These are phyloP conservation scores for Alternaria solani DNA, from an alignment of 2,329 filamentous ascomycete species.

Conservation along the genomic window DNA sequence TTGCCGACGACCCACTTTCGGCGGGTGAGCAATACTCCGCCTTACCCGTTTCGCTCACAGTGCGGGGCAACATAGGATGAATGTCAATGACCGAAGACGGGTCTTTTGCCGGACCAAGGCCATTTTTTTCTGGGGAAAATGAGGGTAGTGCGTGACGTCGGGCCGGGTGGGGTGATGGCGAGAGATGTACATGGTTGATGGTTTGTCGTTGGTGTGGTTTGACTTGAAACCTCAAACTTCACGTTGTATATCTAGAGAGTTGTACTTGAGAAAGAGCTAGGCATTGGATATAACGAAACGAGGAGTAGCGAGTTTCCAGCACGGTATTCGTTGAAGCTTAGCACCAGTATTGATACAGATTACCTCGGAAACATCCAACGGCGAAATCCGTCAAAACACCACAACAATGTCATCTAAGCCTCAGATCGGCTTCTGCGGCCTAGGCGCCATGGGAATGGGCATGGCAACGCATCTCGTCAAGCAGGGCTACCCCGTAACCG, in stretches of 20 bases:
- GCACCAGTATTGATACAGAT: not conserved
- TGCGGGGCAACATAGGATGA: conserved; percentile 30
- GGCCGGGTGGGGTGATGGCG: conserved; percentile 4
- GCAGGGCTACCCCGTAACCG: conserved; percentile 71
- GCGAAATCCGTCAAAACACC: not conserved
- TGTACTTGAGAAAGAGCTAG: not conserved
- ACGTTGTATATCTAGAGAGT: not conserved
- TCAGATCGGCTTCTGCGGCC: conserved; percentile 72
- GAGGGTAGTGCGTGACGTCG: conserved; percentile 7
- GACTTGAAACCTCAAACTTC: not conserved
- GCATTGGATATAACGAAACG: not conserved
- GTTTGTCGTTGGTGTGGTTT: not conserved
- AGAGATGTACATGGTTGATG: not conserved
- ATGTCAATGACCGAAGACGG: conserved; percentile 17
- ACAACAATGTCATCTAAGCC: conserved; percentile 52
- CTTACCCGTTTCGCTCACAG: conserved; percentile 22
- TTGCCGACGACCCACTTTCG: conserved; percentile 26
- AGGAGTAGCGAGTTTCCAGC: not conserved
- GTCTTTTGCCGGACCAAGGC: conserved; percentile 28
- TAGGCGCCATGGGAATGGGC: conserved; percentile 83
- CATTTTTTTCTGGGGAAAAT: not conserved
- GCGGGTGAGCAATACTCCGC: conserved; percentile 28
- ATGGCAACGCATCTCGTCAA: conserved; percentile 79
- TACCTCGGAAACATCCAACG: not conserved
- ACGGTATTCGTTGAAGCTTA: not conserved